These are phyloP conservation scores for Kluyveromyces dobzhanskii DNA, from an alignment of 805 yeast genomes.

Conservation along the genomic window DNA sequence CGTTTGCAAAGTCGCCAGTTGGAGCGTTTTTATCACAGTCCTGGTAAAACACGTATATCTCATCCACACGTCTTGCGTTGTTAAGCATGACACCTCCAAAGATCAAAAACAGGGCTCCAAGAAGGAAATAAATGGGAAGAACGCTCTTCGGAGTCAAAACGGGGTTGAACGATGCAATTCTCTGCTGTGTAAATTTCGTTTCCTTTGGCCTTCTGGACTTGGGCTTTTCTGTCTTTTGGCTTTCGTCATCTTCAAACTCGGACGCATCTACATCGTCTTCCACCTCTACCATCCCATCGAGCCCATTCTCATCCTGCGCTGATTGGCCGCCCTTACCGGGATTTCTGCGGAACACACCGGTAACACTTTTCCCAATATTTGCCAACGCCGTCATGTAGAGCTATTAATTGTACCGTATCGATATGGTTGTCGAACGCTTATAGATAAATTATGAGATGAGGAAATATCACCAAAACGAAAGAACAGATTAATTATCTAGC, in stretches of 20 bases:
- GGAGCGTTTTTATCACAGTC: constrained; percentile 53
- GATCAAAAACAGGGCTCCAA: constrained; percentile 80
- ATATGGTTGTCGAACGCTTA: too few relatives aligned
- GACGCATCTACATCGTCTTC: constrained; percentile 29
- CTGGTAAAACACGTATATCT: constrained; percentile 65
- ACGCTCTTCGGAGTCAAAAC: constrained; percentile 86
- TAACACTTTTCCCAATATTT: background rate
- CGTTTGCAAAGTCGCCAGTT: constrained; percentile 33
- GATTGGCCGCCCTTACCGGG: constrained; percentile 2
- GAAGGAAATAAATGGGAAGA: constrained; percentile 63
- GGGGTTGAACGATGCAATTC: constrained; percentile 56
- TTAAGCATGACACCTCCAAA: constrained; percentile 78
- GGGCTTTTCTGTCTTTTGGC: constrained; percentile 30
- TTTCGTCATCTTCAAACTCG: constrained; percentile 33
- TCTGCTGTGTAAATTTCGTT: constrained; percentile 67
- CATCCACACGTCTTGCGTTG: constrained; percentile 65
- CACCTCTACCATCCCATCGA: constrained; percentile 12
- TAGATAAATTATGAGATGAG: too few relatives aligned
- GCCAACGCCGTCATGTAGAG: constrained; percentile 2
- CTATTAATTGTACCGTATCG: too few relatives aligned
- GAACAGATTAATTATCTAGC: too few relatives aligned
- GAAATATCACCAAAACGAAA: too few relatives aligned
- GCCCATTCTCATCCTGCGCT: too few relatives aligned
- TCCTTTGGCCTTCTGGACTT: constrained; percentile 60
- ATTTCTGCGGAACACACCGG: background rate